Evolutionary conservation across 2,329 filamentous ascomycete genomes (phyloP).

Genomic region (Fusarium chlamydosporum): DNA sequence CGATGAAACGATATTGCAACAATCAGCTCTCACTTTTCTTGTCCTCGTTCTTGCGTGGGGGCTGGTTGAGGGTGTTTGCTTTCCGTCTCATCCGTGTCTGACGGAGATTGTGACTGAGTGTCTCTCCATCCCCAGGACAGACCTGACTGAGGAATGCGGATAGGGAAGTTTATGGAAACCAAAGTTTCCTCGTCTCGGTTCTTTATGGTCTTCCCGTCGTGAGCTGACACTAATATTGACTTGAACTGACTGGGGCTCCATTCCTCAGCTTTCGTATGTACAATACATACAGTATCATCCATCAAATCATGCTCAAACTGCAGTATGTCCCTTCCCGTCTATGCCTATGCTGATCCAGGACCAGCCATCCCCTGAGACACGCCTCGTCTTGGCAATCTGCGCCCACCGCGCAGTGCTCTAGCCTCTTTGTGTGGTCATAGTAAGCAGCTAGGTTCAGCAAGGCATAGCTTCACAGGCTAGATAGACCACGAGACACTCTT

Average conservation of each 20-base stretch:
- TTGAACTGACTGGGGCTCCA: slow-evolving; percentile 23
- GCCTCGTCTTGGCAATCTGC: slow-evolving; percentile 44
- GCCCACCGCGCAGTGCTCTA: slow-evolving; percentile 37
- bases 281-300: slow-evolving; percentile 9
- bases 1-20: slow-evolving; percentile 38
- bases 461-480: slow-evolving; percentile 32
- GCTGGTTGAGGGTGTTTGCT: slow-evolving; percentile 4
- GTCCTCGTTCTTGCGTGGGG: slow-evolving; percentile 15
- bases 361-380: slow-evolving; percentile 49
- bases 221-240: slow-evolving; percentile 10
- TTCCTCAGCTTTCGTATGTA: slow-evolving; percentile 45
- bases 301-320: neutral
- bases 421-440: slow-evolving; percentile 32
- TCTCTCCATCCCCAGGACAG: slow-evolving; percentile 1
- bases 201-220: slow-evolving; percentile 15
- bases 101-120: neutral
- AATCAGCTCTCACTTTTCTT: slow-evolving; percentile 15
- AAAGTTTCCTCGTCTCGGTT: slow-evolving; percentile 20
- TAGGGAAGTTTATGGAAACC: slow-evolving; percentile 15
- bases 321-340: slow-evolving; percentile 16
- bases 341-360: slow-evolving; percentile 38
- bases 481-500: slow-evolving; percentile 45
- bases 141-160: slow-evolving; percentile 38
- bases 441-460: slow-evolving; percentile 35
- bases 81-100: slow-evolving; percentile 19